Conservation (phyloP, 495 filamentous ascomycete genomes). For the Xylaria cubensis region DNA sequence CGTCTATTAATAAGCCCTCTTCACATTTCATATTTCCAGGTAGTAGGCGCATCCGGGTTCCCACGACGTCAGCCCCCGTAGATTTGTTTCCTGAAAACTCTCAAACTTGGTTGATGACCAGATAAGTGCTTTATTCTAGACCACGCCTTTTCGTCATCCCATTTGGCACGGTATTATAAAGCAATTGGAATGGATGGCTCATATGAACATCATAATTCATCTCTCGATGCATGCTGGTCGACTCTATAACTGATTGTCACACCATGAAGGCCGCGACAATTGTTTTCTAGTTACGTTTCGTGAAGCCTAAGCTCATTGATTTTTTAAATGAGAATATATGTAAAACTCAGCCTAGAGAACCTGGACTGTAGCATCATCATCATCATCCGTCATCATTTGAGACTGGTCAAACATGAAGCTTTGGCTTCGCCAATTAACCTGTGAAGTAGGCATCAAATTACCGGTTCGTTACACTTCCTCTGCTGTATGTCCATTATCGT, state of each 20-base stretch:
- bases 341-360: background rate
- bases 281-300: background rate
- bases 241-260: background rate
- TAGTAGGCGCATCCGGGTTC: constrained; percentile 1
- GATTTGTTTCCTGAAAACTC: background rate
- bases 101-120: constrained; percentile 11
- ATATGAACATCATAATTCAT: background rate
- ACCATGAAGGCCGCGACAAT: background rate
- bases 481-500: background rate
- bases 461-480: constrained; percentile 3
- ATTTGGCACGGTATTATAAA: background rate
- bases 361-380: background rate
- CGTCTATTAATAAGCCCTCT: constrained; percentile 14
- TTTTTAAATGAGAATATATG: background rate
- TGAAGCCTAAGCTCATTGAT: background rate
- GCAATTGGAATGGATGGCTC: background rate
- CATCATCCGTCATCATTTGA: background rate
- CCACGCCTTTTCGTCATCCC: constrained; percentile 8
- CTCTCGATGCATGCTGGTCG: background rate
- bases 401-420: too few relatives aligned
- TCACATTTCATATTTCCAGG: background rate
- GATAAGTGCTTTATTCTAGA: constrained; percentile 10
- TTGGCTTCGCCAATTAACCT: background rate
- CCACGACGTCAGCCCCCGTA: constrained; percentile 6
- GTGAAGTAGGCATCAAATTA: background rate